These are phyloP conservation scores for Spathaspora girioi DNA, from an alignment of 805 yeast genomes.

Conservation along the genomic window DNA sequence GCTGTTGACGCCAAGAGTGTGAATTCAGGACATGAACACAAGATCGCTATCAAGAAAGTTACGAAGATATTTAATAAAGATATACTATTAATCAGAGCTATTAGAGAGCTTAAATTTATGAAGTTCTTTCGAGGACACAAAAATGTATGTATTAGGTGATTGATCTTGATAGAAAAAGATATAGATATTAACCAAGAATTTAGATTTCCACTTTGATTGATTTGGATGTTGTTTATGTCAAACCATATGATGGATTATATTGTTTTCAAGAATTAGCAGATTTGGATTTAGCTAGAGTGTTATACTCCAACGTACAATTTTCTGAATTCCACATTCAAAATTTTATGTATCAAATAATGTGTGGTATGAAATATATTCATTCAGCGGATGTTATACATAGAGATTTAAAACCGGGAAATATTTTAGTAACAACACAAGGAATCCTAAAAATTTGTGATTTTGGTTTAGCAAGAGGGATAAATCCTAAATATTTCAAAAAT, in stretches of 20 bases:
- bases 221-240: conserved; percentile 60
- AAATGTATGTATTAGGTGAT: conserved; percentile 40
- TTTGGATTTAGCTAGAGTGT: conserved; percentile 76
- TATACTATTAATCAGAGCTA: conserved; percentile 70
- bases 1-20: conserved; percentile 52
- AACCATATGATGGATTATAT: conserved; percentile 82
- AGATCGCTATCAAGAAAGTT: conserved; percentile 78
- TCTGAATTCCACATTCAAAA: conserved; percentile 80
- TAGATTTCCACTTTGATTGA: conserved; percentile 70
- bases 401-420: conserved; percentile 89
- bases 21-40: conserved; percentile 7
- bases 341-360: conserved; percentile 74
- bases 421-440: conserved; percentile 73
- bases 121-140: conserved; percentile 80
- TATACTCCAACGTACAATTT: conserved; percentile 70
- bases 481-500: conserved; percentile 25
- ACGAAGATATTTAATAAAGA: conserved; percentile 64
- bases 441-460: conserved; percentile 85
- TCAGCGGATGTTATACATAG: conserved; percentile 91
- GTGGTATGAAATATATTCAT: conserved; percentile 87
- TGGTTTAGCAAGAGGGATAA: conserved; percentile 83
- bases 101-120: conserved; percentile 80
- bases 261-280: conserved; percentile 86
- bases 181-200: neutral
- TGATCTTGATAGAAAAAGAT: neutral